Evolutionary conservation across 1,284 basidiomycete species (phyloP), one percentile per base, ranked within the genome.

Genomic region (Apiotrichum sp.): DNA sequence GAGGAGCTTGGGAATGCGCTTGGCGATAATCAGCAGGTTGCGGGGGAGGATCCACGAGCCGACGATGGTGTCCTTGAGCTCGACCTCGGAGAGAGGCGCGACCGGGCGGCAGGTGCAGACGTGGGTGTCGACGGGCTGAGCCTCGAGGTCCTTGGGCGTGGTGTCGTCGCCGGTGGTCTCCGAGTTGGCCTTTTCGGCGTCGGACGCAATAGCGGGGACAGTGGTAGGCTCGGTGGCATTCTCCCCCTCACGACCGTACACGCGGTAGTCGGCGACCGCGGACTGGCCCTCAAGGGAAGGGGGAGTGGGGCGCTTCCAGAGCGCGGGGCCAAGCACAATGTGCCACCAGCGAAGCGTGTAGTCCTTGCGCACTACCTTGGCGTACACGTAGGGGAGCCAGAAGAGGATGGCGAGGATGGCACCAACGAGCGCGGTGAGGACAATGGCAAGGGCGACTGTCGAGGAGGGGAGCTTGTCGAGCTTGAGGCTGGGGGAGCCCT

Each of bases 331-430:
- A 50, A 70, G 62, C 75, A 79, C 77, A 70, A 80, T 77, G 67
- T 79, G 77, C 65, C 72, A 79, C 66, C 65, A 74, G 57, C 71
- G 66, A 43, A 77, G 45, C 39, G 71, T 80, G 72, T 78, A 77
- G 64, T 81, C 80, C 62, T 78, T 76, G 62, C 72, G 72, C 56
- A 80, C 64, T 53, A 79, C 78, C 63, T 78, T 78, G 65, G 61
- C 59, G 68, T 78, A 68, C 51, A 80, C 78, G 67, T 70, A 81
- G 4, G 80, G 80, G 2, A 80, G 52, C 77, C 78, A 80, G 69
- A 80, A 80, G 57, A 80, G 22, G 50, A 73, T 51, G 3, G 79
- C 68, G 9, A 80, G 64, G 42, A 72, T 45, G 14, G 73, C 60
- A 36, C 80, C 62, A 42, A 77, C 78, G 3, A 73, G 56, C 1